Base-by-base conservation (phyloP, 805 yeast species). In the Saccharomyces kudriavzevii region DNA sequence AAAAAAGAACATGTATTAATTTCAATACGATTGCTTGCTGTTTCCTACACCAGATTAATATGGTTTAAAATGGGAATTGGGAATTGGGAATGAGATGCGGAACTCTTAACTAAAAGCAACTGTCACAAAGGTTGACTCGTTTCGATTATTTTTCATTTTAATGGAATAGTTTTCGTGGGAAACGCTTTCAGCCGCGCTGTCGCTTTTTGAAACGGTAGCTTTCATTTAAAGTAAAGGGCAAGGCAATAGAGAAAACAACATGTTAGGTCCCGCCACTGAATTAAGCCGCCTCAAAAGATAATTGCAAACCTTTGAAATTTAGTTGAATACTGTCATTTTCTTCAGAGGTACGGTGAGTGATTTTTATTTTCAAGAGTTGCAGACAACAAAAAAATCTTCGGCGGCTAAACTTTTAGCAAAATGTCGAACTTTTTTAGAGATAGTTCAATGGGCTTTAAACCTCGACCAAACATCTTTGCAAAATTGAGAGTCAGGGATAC, bases 361-460 rank as follows among this genome's bases (percentile, higher is more conserved):
- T 17, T 35, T 17, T 35, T 35, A 17, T 8, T 17, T 35, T 4
- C 17, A 11, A n/a, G 26, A 52, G 29, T 51, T 30, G 47, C 35
- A 20, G 43, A 45, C 25, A 29, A 48, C 25, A 25, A 22, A 27
- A 22, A 30, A 48, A 31, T 48, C 29, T 24, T 55, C 51, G 60
- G 65, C 65, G 65, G 65, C 65, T 62, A 62, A 56, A 45, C 45
- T 30, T 43, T 9, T 11, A 8, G 9, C 10, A 49, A 17, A 35
- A 69, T 69, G 73, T 63, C 71, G 2, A 67, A 65, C 48, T 66
- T 69, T 58, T 68, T 67, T 50, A 63, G 69, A 47, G 70, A 68
- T 52, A 58, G 61, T 27, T 53, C 67, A 2, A 49, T 60, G 20
- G 66, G 67, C 3, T 69, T 69, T 35, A 68, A 66, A 50, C 68